Evolutionary conservation across 73 alveolate species (phyloP).

Genomic region (Uronychia setigera): DNA sequence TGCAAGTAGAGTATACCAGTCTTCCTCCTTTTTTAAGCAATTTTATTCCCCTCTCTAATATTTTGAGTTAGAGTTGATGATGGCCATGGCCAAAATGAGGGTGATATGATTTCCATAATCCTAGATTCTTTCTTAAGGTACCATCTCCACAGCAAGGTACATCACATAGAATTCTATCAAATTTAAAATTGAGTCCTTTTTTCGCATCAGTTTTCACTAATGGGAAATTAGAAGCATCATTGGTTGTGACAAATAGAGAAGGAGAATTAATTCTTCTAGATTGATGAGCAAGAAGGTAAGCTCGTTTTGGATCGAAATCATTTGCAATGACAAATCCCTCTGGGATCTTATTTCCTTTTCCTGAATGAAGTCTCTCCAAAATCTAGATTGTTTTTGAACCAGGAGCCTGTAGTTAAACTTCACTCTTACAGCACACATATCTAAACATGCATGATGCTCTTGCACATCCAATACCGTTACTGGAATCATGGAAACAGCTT

Average conservation of each 20-base stretch:
- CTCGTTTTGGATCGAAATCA: slow-evolving; percentile 90
- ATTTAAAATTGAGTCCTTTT: slow-evolving; percentile 51
- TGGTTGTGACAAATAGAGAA: slow-evolving; percentile 75
- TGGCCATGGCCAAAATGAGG: slow-evolving; percentile 79
- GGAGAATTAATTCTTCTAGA: slow-evolving; percentile 69
- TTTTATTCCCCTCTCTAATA: slow-evolving; percentile 81
- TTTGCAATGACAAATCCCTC: slow-evolving; percentile 93
- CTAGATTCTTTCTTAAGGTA: slow-evolving; percentile 85
- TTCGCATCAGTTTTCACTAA: slow-evolving; percentile 58
- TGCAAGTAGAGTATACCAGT: slow-evolving; percentile 87
- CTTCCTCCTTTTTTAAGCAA: slow-evolving; percentile 85
- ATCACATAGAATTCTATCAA: slow-evolving; percentile 88
- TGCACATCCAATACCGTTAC: slow-evolving; percentile 82
- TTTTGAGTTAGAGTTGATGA: slow-evolving; percentile 75
- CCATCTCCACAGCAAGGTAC: slow-evolving; percentile 98
- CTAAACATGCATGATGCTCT: slow-evolving; percentile 81
- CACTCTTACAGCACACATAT: slow-evolving; percentile 81
- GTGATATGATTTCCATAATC: slow-evolving; percentile 84
- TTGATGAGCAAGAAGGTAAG: slow-evolving; percentile 90
- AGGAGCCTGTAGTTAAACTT: slow-evolving; percentile 59
- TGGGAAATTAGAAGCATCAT: slow-evolving; percentile 85
- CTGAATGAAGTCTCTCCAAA: slow-evolving; percentile 73
- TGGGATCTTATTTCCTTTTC: slow-evolving; percentile 64
- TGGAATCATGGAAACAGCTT: slow-evolving; percentile 94
- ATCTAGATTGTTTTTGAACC: slow-evolving; percentile 93